Percentiles rank a stretch among this genome's conserved stretches.
These are phyloP conservation scores for Salix koriyanagi DNA, from an alignment of 345 rosid species.

Conservation along the genomic window DNA sequence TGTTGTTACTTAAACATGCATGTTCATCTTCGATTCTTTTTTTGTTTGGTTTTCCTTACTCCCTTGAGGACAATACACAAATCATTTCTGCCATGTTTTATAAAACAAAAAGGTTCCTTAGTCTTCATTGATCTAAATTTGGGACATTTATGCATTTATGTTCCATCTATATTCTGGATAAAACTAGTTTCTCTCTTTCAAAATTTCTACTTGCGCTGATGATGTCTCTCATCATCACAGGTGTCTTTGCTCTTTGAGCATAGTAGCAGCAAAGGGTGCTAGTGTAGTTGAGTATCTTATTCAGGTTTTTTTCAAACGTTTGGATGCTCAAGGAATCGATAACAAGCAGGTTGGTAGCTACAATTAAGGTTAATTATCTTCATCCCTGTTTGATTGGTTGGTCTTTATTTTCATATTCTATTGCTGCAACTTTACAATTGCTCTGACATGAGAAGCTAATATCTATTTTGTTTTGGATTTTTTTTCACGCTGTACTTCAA, in stretches of 20 bases:
- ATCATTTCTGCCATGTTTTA: neutral
- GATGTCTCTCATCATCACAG: constrained; percentile 35
- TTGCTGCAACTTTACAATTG: too few relatives aligned
- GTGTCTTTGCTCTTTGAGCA: constrained; percentile 87
- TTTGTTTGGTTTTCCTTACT: neutral
- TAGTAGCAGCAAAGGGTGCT: constrained; percentile 67
- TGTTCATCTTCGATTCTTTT: neutral
- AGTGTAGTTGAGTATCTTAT: constrained; percentile 76
- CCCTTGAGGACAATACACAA: too few relatives aligned
- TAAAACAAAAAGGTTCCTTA: neutral
- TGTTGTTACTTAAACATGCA: neutral
- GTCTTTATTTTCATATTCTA: neutral
- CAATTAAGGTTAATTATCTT: constrained; percentile 4
- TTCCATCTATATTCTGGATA: neutral
- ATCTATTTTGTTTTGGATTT: too few relatives aligned
- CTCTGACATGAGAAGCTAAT: neutral
- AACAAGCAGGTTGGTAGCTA: constrained; percentile 73
- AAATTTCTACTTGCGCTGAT: neutral
- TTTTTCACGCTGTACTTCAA: too few relatives aligned
- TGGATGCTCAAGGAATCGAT: constrained; percentile 66
- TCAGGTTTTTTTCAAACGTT: constrained; percentile 75
- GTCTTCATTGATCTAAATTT: neutral
- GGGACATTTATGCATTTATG: neutral
- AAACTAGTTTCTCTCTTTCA: neutral
- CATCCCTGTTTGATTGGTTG: neutral